A percentile compares a stretch with the other conserved stretches of the same genome.
Evolutionary conservation across 1,284 basidiomycete genomes (phyloP).

Genomic region (Sutorius eximius): DNA sequence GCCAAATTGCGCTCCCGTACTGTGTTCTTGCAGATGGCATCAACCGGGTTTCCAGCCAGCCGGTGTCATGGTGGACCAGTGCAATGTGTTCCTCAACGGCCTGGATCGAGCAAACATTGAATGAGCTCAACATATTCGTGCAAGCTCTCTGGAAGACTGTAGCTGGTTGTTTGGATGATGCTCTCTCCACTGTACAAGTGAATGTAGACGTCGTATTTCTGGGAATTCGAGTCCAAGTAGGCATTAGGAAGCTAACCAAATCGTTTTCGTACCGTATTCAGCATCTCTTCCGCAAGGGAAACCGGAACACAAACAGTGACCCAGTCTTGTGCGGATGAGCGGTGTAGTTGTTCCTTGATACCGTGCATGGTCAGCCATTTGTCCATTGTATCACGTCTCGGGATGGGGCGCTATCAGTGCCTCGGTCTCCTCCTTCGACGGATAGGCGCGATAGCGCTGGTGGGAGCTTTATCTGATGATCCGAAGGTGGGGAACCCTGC

Average conservation of each 20-base stretch:
- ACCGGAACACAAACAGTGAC: conserved; percentile 60
- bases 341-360: conserved; percentile 46
- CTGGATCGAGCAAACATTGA: conserved; percentile 59
- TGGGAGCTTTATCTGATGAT: conserved; percentile 36
- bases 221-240: not conserved
- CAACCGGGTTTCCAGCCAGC: conserved; percentile 37
- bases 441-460: conserved; percentile 63
- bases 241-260: not conserved
- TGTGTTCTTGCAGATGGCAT: conserved; percentile 48
- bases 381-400: conserved; percentile 51
- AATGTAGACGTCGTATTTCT: conserved; percentile 66
- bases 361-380: conserved; percentile 65
- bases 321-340: conserved; percentile 71
- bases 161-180: conserved; percentile 67
- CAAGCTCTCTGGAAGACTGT: conserved; percentile 64
- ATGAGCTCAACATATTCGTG: conserved; percentile 67
- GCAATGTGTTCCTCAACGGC: conserved; percentile 47
- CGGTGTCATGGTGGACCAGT: conserved; percentile 24
- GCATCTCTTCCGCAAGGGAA: conserved; percentile 61
- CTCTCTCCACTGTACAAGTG: conserved; percentile 52
- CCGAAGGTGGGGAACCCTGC: conserved; percentile 6
- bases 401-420: conserved; percentile 57
- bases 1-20: conserved; percentile 33
- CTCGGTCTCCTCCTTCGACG: conserved; percentile 66
- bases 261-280: conserved; percentile 54